Conservation (phyloP, 2,329 filamentous ascomycete species). For the Camptophora hylomeconis region DNA sequence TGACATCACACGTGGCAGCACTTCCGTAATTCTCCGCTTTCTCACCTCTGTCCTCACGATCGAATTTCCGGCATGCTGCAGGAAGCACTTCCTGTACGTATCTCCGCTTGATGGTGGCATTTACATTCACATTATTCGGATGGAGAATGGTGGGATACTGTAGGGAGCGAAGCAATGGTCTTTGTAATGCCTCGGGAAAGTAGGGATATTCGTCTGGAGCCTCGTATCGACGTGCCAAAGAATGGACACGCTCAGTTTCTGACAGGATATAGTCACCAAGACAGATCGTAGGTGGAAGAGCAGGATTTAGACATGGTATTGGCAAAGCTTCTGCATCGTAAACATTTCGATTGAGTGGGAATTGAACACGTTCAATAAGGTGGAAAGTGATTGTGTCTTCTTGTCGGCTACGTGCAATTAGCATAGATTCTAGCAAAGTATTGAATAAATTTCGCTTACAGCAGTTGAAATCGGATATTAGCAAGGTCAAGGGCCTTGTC, state of each 20-base stretch:
- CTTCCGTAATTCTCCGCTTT: conserved; percentile 91
- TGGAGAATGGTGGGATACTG: conserved; percentile 82
- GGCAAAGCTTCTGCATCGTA: conserved; percentile 69
- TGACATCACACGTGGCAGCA: conserved; percentile 79
- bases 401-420: conserved; percentile 53
- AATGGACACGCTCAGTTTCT: conserved; percentile 84
- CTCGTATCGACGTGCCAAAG: conserved; percentile 84
- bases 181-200: conserved; percentile 69
- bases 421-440: conserved; percentile 1
- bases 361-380: conserved; percentile 95
- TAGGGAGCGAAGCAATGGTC: conserved; percentile 74
- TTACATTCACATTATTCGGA: conserved; percentile 80
- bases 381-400: conserved; percentile 98
- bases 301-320: conserved; percentile 60
- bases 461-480: conserved; percentile 86
- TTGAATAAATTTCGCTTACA: conserved; percentile 43
- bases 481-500: conserved; percentile 75
- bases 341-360: conserved; percentile 79
- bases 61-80: conserved; percentile 63
- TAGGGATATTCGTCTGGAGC: conserved; percentile 96
- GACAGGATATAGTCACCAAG: conserved; percentile 90
- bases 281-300: conserved; percentile 88
- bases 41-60: conserved; percentile 68
- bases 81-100: conserved; percentile 79
- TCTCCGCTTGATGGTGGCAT: conserved; percentile 69